These are phyloP conservation scores for Tirmania nivea DNA, from an alignment of 495 filamentous ascomycete species.

Conservation along the genomic window DNA sequence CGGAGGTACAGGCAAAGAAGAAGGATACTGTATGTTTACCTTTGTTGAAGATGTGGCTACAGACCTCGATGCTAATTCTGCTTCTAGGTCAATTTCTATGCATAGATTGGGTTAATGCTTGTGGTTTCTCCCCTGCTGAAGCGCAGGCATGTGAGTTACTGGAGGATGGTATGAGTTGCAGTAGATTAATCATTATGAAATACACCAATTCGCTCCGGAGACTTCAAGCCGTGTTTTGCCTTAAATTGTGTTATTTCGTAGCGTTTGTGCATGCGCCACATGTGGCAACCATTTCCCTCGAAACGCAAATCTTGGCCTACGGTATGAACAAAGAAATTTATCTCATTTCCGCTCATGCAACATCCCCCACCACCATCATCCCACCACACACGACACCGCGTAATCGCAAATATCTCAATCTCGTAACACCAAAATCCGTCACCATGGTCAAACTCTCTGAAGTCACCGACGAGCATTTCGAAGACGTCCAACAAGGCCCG, in stretches of 20 bases:
- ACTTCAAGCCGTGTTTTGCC: too few relatives aligned
- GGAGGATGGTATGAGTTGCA: too few relatives aligned
- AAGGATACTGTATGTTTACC: conserved; percentile 40
- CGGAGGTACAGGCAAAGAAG: conserved; percentile 96
- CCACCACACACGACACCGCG: background rate
- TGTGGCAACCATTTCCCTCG: too few relatives aligned
- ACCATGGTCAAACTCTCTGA: conserved; percentile 93
- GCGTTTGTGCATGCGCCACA: too few relatives aligned
- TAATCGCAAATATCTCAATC: background rate
- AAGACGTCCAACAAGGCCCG: conserved; percentile 44
- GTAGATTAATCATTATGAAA: too few relatives aligned
- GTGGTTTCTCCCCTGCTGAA: too few relatives aligned
- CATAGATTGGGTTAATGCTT: background rate
- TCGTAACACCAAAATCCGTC: conserved; percentile 10
- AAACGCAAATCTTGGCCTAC: too few relatives aligned
- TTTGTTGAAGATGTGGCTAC: background rate
- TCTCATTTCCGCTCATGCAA: too few relatives aligned
- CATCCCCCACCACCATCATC: background rate
- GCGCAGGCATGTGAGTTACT: too few relatives aligned
- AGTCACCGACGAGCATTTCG: conserved; percentile 88
- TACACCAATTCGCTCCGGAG: too few relatives aligned
- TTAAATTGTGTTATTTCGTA: too few relatives aligned
- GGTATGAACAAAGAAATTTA: too few relatives aligned
- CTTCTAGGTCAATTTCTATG: background rate
- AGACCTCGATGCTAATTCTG: background rate